These are phyloP conservation scores for Lagenidium giganteum DNA, from an alignment of 352 stramenopile species.

Conservation along the genomic window DNA sequence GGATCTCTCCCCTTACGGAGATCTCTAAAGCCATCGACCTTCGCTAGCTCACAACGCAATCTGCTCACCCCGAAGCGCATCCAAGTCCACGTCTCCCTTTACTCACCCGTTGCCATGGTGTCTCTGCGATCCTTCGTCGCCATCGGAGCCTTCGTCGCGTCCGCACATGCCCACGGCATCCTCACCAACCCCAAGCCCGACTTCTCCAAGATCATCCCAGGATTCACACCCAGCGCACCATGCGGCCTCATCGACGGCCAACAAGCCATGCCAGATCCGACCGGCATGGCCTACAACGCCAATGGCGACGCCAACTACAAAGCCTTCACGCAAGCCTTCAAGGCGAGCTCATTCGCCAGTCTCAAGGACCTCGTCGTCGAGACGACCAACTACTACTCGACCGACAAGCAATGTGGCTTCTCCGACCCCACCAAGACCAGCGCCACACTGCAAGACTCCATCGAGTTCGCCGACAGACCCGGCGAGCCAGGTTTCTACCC, in stretches of 20 bases:
- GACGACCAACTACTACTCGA: constrained; percentile 2
- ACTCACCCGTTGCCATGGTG: no score
- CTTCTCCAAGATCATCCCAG: no score
- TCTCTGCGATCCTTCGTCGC: no score
- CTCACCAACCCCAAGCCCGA: constrained; percentile 9
- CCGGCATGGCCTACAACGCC: constrained; percentile 8
- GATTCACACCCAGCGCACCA: no score
- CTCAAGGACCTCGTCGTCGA: constrained; percentile 15
- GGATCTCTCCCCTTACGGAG: no score
- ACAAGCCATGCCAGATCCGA: constrained; percentile 2
- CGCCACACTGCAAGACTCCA: constrained; percentile 1
- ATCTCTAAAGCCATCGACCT: no score
- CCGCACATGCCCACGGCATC: constrained; percentile 8
- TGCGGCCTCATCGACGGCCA: constrained; percentile 11
- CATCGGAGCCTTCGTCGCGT: no score
- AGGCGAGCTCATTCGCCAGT: constrained; percentile 9
- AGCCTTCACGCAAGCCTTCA: constrained; percentile 10
- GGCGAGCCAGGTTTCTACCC: constrained; percentile 11
- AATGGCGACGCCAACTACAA: constrained; percentile 9
- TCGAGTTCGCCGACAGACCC: constrained; percentile 6
- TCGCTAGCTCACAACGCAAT: no score
- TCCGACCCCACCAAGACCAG: no score
- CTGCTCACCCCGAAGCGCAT: no score
- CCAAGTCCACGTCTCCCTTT: no score
- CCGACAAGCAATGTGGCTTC: no score